Percentiles rank a stretch among this genome's conserved stretches.
Conservation (phyloP, 192 early-diverging fungal species). For the Obelidium mucronatum region DNA sequence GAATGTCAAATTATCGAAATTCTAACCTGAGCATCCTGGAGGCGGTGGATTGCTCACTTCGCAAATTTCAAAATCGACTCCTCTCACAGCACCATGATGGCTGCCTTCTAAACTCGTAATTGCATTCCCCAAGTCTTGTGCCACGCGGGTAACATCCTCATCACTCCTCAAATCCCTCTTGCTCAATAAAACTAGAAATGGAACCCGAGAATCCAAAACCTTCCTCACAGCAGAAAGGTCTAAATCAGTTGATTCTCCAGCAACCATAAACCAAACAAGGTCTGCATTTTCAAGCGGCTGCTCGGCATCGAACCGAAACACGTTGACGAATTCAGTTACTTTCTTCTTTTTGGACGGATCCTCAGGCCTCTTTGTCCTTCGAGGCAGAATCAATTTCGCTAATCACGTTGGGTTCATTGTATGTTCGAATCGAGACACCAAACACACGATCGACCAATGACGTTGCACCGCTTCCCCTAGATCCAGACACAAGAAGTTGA, state of each 20-base stretch:
- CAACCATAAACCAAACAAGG: conserved; percentile 1
- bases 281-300: background rate
- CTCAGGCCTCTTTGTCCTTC: background rate
- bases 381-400: background rate
- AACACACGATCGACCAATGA: conserved; percentile 2
- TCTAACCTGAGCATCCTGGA: conserved; percentile 11
- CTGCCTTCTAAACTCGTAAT: background rate
- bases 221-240: background rate
- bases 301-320: background rate
- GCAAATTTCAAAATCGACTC: background rate
- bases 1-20: background rate
- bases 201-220: background rate
- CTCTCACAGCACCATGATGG: background rate
- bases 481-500: background rate
- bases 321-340: background rate
- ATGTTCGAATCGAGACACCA: background rate
- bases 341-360: background rate
- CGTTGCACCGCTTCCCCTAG: background rate
- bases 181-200: background rate
- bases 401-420: background rate
- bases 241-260: background rate
- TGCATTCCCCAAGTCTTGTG: background rate
- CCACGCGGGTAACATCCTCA: background rate
- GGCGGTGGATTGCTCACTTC: background rate
- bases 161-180: background rate